These are phyloP conservation scores for Daldinia loculata DNA, from an alignment of 495 filamentous ascomycete species.

Conservation along the genomic window DNA sequence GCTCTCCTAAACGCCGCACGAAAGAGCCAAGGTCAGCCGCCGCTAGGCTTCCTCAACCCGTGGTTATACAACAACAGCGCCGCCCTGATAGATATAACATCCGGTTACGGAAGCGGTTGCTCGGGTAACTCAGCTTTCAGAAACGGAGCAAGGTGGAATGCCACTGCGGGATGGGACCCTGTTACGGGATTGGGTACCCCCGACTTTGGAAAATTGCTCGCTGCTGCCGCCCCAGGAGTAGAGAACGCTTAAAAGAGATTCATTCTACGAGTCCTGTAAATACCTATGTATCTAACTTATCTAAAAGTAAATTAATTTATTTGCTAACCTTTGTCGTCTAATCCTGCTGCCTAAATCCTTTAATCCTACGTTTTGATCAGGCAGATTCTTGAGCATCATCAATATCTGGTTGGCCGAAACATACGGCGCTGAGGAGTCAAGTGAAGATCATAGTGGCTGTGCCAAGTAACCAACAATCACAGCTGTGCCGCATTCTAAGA, in stretches of 20 bases:
- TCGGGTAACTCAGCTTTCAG: constrained; percentile 60
- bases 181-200: constrained; percentile 51
- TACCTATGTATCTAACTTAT: background rate
- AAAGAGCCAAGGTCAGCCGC: constrained; percentile 59
- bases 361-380: too few species aligned
- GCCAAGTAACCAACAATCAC: background rate
- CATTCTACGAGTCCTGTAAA: background rate
- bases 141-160: constrained; percentile 50
- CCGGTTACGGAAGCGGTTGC: constrained; percentile 67
- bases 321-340: background rate
- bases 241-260: constrained; percentile 37
- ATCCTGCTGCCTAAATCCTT: too few species aligned
- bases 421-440: background rate
- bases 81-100: constrained; percentile 68
- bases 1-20: constrained; percentile 70
- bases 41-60: constrained; percentile 73
- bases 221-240: constrained; percentile 46
- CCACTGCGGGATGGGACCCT: constrained; percentile 52
- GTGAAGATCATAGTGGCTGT: background rate
- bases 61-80: constrained; percentile 67
- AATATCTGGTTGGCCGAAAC: background rate
- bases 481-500: background rate
- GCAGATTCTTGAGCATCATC: background rate
- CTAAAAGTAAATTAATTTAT: background rate
- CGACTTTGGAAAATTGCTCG: constrained; percentile 42